Percentiles rank a stretch among this genome's conserved stretches.
These are phyloP conservation scores for Comarum palustre DNA, from an alignment of 306 rosid species.

Conservation along the genomic window DNA sequence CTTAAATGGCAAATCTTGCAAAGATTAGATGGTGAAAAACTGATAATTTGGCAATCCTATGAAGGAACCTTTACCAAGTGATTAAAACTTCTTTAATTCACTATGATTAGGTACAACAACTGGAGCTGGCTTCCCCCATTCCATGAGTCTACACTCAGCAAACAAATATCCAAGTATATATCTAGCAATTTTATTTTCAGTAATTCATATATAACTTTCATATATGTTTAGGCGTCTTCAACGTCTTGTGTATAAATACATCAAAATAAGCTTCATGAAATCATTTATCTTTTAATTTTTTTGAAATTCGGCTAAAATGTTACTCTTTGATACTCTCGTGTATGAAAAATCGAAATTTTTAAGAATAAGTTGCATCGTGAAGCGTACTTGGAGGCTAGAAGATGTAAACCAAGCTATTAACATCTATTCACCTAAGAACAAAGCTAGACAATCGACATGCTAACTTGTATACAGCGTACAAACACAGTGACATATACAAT, in stretches of 20 bases:
- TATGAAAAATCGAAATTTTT: too few species aligned
- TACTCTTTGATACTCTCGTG: too few species aligned
- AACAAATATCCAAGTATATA: not conserved
- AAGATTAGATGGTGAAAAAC: not conserved
- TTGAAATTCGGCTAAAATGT: too few species aligned
- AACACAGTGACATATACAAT: not conserved
- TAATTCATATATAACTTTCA: not conserved
- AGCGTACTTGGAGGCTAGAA: not conserved
- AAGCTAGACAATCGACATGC: not conserved
- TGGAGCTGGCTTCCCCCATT: not conserved
- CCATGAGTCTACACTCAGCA: not conserved
- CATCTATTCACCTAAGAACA: not conserved
- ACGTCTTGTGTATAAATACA: not conserved
- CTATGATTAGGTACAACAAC: not conserved
- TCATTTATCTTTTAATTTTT: not conserved
- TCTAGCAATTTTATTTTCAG: not conserved
- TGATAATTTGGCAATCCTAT: not conserved
- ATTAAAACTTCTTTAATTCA: not conserved
- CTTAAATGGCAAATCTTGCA: not conserved
- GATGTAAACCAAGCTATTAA: not conserved
- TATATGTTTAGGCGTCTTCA: not conserved
- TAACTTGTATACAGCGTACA: not conserved
- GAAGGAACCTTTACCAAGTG: not conserved
- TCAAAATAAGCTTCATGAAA: not conserved
- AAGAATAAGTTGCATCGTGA: too few species aligned